Evolutionary conservation across 2,329 filamentous ascomycete genomes (phyloP).

Genomic region (Parasarocladium wereldwijsianum): DNA sequence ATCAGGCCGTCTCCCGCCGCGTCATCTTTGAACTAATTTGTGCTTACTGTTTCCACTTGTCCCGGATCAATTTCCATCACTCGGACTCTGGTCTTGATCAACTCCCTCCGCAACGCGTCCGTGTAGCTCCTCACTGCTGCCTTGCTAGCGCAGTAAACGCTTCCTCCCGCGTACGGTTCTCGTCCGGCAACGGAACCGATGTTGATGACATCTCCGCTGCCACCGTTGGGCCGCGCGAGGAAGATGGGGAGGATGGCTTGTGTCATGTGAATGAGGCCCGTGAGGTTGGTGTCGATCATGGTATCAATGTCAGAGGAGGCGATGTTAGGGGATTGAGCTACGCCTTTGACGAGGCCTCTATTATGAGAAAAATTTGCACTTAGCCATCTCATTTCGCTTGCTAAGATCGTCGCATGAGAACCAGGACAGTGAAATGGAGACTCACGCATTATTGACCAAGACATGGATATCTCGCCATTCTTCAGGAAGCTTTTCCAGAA

Average conservation of each 20-base stretch:
- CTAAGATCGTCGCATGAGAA: no score
- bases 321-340: slow-evolving; percentile 76
- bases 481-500: slow-evolving; percentile 59
- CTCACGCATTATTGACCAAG: slow-evolving; percentile 90
- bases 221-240: slow-evolving; percentile 59
- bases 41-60: slow-evolving; percentile 69
- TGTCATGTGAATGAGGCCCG: slow-evolving; percentile 90
- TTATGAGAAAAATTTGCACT: no score
- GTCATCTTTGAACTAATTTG: not conserved
- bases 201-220: slow-evolving; percentile 87
- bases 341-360: slow-evolving; percentile 77
- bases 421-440: slow-evolving; percentile 8
- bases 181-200: slow-evolving; percentile 83
- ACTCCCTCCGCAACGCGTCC: slow-evolving; percentile 67
- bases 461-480: slow-evolving; percentile 79
- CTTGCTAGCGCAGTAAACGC: slow-evolving; percentile 90
- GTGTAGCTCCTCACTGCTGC: slow-evolving; percentile 77
- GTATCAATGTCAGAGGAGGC: slow-evolving; percentile 63
- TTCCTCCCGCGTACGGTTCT: slow-evolving; percentile 71
- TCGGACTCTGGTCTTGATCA: slow-evolving; percentile 65
- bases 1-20: not conserved
- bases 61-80: slow-evolving; percentile 84
- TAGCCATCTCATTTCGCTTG: no score
- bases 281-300: slow-evolving; percentile 92
- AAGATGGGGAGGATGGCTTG: slow-evolving; percentile 78